Conservation (phyloP, 2,329 filamentous ascomycete species). For the Ophiostoma himal-ulmi region DNA sequence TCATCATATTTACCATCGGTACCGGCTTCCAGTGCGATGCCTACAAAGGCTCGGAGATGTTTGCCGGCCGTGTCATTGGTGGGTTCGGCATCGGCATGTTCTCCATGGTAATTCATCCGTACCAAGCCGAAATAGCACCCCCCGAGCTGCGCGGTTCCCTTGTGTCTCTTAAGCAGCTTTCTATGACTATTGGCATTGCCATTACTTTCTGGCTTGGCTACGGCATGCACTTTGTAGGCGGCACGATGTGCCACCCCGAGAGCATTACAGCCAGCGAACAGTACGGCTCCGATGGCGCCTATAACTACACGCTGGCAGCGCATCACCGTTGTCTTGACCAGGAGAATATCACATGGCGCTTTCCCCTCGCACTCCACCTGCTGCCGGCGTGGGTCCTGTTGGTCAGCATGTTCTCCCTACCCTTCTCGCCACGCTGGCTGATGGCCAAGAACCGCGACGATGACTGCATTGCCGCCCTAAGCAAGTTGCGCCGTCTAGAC, state of each 20-base stretch:
- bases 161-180: slow-evolving; percentile 18
- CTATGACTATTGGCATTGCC: slow-evolving; percentile 46
- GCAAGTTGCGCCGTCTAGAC: slow-evolving; percentile 32
- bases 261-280: slow-evolving; percentile 45
- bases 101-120: slow-evolving; percentile 34
- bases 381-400: slow-evolving; percentile 36
- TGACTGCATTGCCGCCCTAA: slow-evolving; percentile 26
- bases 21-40: slow-evolving; percentile 18
- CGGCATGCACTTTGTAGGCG: slow-evolving; percentile 34
- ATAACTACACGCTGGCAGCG: slow-evolving; percentile 34
- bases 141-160: slow-evolving; percentile 19
- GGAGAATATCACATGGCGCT: slow-evolving; percentile 31
- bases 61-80: slow-evolving; percentile 19
- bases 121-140: slow-evolving; percentile 22
- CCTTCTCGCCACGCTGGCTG: slow-evolving; percentile 45
- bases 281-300: slow-evolving; percentile 33
- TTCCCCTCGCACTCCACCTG: slow-evolving; percentile 43
- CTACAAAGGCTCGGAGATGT: slow-evolving; percentile 15
- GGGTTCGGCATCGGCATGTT: slow-evolving; percentile 22
- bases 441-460: slow-evolving; percentile 36
- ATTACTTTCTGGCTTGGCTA: slow-evolving; percentile 52
- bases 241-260: slow-evolving; percentile 36
- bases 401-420: slow-evolving; percentile 40
- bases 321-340: slow-evolving; percentile 12
- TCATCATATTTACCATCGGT: slow-evolving; percentile 18